These are phyloP conservation scores for Sphaerobolus stellatus DNA, from an alignment of 1,284 basidiomycete genomes.

Conservation along the genomic window DNA sequence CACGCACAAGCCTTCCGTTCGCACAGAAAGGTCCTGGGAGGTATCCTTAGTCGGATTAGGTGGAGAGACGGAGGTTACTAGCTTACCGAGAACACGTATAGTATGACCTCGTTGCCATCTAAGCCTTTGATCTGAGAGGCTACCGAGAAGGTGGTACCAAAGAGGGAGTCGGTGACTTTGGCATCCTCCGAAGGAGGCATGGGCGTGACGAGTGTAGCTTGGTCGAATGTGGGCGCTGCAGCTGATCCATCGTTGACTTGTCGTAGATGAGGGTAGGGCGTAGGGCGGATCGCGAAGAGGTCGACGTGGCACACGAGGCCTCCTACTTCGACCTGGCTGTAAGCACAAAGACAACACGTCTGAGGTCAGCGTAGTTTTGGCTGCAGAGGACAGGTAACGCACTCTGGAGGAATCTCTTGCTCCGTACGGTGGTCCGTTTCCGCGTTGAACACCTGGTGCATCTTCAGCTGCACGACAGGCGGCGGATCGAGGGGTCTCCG, in stretches of 20 bases:
- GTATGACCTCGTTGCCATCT: conserved; percentile 55
- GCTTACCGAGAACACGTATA: conserved; percentile 73
- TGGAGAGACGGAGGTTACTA: conserved; percentile 10
- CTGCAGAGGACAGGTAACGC: conserved; percentile 16
- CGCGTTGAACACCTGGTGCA: conserved; percentile 45
- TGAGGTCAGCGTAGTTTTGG: too few relatives aligned
- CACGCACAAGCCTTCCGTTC: conserved; percentile 50
- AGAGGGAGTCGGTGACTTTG: conserved; percentile 55
- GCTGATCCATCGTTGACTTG: conserved; percentile 11
- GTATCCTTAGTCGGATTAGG: conserved; percentile 14
- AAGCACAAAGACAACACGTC: too few relatives aligned
- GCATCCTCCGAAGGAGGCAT: conserved; percentile 45
- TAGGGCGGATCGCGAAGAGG: conserved; percentile 50
- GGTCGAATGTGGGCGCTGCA: neutral
- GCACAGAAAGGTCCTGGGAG: conserved; percentile 53
- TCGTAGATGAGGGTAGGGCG: conserved; percentile 11
- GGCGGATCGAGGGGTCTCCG: conserved; percentile 63
- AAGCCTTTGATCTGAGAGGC: conserved; percentile 54
- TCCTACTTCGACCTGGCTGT: conserved; percentile 25
- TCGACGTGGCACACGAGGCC: conserved; percentile 62
- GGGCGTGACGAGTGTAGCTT: conserved; percentile 4
- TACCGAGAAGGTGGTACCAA: conserved; percentile 65
- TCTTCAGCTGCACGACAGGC: conserved; percentile 54
- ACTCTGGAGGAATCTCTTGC: conserved; percentile 41
- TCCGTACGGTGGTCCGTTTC: conserved; percentile 38